A percentile compares a stretch with the other conserved stretches of the same genome.
These are phyloP conservation scores for Sporothrix inflata DNA, from an alignment of 2,329 filamentous ascomycete genomes.

Conservation along the genomic window DNA sequence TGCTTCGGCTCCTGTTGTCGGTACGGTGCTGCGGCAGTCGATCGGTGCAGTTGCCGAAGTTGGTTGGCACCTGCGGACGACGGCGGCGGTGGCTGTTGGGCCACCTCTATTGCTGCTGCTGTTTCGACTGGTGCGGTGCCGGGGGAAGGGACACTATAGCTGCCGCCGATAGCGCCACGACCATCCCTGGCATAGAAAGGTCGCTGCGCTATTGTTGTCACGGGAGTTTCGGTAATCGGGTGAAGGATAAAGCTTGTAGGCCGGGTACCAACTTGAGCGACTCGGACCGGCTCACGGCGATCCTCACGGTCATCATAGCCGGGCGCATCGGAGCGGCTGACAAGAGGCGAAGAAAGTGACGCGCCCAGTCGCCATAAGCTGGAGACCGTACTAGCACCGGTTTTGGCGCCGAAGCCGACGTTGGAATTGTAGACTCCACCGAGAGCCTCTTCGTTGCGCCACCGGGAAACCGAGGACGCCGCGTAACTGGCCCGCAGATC, in stretches of 20 bases:
- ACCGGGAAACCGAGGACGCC: background rate
- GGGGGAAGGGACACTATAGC: constrained; percentile 27
- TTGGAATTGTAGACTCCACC: background rate
- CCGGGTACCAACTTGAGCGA: background rate
- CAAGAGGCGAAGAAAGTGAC: constrained; percentile 16
- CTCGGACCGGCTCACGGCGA: background rate
- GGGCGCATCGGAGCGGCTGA: constrained; percentile 8
- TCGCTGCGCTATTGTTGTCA: background rate
- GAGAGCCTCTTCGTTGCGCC: background rate
- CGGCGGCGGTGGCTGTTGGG: background rate
- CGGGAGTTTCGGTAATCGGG: constrained; percentile 26
- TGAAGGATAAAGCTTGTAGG: constrained; percentile 24
- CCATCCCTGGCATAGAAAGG: background rate
- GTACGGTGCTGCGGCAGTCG: background rate
- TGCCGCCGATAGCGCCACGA: background rate
- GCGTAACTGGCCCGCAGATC: constrained; percentile 21
- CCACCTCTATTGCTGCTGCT: background rate
- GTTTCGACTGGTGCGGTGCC: background rate
- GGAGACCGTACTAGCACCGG: background rate
- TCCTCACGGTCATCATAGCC: background rate
- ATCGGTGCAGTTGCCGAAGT: constrained; percentile 26
- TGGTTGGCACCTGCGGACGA: constrained; percentile 6
- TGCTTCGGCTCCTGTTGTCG: background rate
- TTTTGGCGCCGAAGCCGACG: background rate
- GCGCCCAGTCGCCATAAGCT: constrained; percentile 20